Percentiles rank a stretch among this genome's conserved stretches.
phyloP scores from a whole-genome alignment of 163 green algal species.

The Prototheca stagnorum region DNA sequence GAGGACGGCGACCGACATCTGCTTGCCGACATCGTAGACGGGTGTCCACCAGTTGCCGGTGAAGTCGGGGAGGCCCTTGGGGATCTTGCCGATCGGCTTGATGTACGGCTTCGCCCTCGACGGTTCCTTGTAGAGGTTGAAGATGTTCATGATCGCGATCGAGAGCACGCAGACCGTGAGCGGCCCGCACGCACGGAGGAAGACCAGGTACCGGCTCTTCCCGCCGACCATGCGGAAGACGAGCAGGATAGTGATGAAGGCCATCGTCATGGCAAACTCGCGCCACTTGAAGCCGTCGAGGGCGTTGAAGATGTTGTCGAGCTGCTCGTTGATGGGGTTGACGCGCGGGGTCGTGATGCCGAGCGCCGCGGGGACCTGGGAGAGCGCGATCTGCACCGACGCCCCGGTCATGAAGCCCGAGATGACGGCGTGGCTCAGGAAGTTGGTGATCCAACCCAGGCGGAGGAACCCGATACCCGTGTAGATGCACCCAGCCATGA shows the following conservation, averaged over 20 bases:
- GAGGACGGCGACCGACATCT: constrained; percentile 42
- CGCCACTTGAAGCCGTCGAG: constrained; percentile 31
- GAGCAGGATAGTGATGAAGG: constrained; percentile 30
- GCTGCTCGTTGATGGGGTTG: constrained; percentile 20
- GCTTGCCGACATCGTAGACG: constrained; percentile 29
- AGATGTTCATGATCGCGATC: constrained; percentile 51
- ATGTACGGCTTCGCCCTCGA: constrained; percentile 1
- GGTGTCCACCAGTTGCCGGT: constrained; percentile 49
- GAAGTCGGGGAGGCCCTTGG: constrained; percentile 18
- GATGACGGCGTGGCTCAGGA: constrained; percentile 60
- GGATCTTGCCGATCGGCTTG: constrained; percentile 6
- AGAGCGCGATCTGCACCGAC: constrained; percentile 41
- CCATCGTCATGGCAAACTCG: constrained; percentile 37
- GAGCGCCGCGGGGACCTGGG: constrained; percentile 36
- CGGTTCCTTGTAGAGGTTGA: constrained; percentile 24
- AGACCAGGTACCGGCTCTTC: constrained; percentile 10
- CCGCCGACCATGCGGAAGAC: constrained; percentile 18
- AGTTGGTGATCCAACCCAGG: constrained; percentile 69
- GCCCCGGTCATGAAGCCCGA: constrained; percentile 67
- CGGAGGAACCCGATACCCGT: constrained; percentile 44
- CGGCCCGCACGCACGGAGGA: constrained; percentile 41
- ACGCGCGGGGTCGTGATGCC: constrained; percentile 26
- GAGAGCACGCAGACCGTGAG: constrained; percentile 47
- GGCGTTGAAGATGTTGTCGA: constrained; percentile 23
- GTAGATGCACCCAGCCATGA: constrained; percentile 48